phyloP scores from a whole-genome alignment of 441 rosid genomes.

The Populus hybrid region DNA sequence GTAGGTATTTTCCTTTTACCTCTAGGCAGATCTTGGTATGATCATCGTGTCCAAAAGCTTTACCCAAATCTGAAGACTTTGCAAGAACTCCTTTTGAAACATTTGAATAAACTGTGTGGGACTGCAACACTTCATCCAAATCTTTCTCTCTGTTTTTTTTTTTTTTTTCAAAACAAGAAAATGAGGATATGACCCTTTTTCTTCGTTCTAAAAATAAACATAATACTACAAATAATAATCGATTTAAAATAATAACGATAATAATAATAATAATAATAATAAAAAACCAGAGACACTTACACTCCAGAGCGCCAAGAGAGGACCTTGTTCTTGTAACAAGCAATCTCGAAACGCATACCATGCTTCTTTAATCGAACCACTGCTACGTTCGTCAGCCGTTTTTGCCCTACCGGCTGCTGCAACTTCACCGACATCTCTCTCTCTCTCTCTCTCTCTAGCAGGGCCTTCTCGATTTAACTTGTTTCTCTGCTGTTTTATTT shows the following conservation, averaged over 20 bases:
- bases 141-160: conserved; percentile 71
- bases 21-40: conserved; percentile 75
- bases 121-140: conserved; percentile 92
- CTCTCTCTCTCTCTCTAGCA: too few species aligned
- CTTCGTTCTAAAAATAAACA: too few species aligned
- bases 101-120: conserved; percentile 84
- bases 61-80: conserved; percentile 68
- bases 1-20: conserved; percentile 29
- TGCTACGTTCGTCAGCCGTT: conserved; percentile 93
- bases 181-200: too few species aligned
- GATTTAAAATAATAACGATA: not conserved
- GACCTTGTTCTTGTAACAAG: conserved; percentile 97
- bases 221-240: too few species aligned
- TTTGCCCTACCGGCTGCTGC: conserved; percentile 90
- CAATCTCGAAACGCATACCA: conserved; percentile 92
- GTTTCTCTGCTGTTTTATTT: conserved; percentile 2
- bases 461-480: not conserved
- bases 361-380: conserved; percentile 87
- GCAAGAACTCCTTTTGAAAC: conserved; percentile 95
- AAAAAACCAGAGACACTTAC: conserved; percentile 37
- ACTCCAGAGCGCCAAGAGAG: conserved; percentile 98
- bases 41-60: conserved; percentile 75
- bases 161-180: too few species aligned
- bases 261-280: not conserved
- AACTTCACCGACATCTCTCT: conserved; percentile 55